These are phyloP conservation scores for Arthroderma sp. DNA, from an alignment of 2,329 filamentous ascomycete genomes.

Conservation along the genomic window DNA sequence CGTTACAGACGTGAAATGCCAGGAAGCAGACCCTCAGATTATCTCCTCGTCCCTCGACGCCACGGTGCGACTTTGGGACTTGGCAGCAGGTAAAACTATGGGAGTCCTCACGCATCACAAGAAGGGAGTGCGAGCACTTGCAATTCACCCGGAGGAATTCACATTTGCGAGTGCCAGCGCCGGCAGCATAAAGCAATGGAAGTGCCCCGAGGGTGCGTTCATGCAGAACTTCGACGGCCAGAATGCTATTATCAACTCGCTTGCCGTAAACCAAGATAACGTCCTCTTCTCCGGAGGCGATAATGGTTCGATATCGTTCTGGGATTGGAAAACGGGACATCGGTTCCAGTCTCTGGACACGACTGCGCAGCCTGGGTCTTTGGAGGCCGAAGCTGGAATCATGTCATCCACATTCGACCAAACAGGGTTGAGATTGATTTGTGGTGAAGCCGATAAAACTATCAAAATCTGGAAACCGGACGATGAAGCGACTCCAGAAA, in stretches of 20 bases:
- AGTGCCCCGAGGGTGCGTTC: constrained; percentile 91
- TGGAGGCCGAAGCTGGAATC: constrained; percentile 88
- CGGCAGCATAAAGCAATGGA: constrained; percentile 97
- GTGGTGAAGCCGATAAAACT: constrained; percentile 92
- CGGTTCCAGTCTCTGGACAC: constrained; percentile 83
- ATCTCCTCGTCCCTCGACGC: constrained; percentile 87
- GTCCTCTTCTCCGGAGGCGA: constrained; percentile 90
- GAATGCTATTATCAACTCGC: constrained; percentile 88
- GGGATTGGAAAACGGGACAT: constrained; percentile 97
- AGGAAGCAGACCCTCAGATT: constrained; percentile 92
- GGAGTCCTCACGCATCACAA: constrained; percentile 96
- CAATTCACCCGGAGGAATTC: constrained; percentile 80
- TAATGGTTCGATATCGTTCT: constrained; percentile 93
- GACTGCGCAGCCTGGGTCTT: constrained; percentile 80
- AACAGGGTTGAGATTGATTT: constrained; percentile 78
- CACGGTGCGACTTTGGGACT: constrained; percentile 85
- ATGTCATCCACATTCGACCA: constrained; percentile 89
- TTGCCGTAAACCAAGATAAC: constrained; percentile 88
- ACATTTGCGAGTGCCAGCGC: constrained; percentile 91
- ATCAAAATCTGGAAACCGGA: constrained; percentile 98
- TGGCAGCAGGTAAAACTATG: constrained; percentile 93
- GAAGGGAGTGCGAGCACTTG: constrained; percentile 78
- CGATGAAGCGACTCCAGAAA: constrained; percentile 77
- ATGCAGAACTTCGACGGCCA: constrained; percentile 99
- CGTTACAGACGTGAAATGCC: constrained; percentile 76